These are phyloP conservation scores for Juglanconis oblonga DNA, from an alignment of 2,329 filamentous ascomycete species.

Conservation along the genomic window DNA sequence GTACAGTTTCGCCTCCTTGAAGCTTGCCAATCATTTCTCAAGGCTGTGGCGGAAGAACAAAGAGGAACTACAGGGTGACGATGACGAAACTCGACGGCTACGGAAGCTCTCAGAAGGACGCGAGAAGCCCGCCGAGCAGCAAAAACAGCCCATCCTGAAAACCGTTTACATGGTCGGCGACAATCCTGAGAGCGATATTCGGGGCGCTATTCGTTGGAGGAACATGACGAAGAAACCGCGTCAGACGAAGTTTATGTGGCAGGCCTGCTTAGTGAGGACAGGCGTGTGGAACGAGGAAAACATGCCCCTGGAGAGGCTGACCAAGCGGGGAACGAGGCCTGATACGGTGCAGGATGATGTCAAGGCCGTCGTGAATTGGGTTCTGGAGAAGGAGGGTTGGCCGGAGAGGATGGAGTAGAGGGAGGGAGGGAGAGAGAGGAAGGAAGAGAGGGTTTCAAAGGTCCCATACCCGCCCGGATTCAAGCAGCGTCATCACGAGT, in stretches of 20 bases:
- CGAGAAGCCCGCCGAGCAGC: too few relatives aligned
- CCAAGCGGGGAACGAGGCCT: background rate
- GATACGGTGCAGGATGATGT: constrained; percentile 65
- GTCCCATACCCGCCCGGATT: too few relatives aligned
- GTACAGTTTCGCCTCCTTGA: constrained; percentile 79
- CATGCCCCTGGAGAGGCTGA: background rate
- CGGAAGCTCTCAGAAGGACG: too few relatives aligned
- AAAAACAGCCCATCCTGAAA: constrained; percentile 39
- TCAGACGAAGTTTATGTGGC: constrained; percentile 59
- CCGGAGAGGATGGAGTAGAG: constrained; percentile 22
- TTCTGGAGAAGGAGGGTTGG: constrained; percentile 56
- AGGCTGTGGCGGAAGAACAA: constrained; percentile 44
- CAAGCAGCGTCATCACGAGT: too few relatives aligned
- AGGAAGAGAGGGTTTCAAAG: too few relatives aligned
- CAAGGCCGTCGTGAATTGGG: constrained; percentile 73
- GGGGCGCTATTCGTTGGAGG: constrained; percentile 74
- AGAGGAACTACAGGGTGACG: constrained; percentile 18
- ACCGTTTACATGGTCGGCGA: constrained; percentile 94
- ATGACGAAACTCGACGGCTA: background rate
- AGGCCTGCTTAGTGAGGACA: constrained; percentile 72
- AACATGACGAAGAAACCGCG: constrained; percentile 33
- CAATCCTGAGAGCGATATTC: constrained; percentile 86
- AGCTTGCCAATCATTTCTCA: constrained; percentile 55
- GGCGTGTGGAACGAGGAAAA: constrained; percentile 62
- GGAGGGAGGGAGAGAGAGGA: background rate